phyloP scores from a whole-genome alignment of 257 asterid genomes.

The Solanum dulcamara region DNA sequence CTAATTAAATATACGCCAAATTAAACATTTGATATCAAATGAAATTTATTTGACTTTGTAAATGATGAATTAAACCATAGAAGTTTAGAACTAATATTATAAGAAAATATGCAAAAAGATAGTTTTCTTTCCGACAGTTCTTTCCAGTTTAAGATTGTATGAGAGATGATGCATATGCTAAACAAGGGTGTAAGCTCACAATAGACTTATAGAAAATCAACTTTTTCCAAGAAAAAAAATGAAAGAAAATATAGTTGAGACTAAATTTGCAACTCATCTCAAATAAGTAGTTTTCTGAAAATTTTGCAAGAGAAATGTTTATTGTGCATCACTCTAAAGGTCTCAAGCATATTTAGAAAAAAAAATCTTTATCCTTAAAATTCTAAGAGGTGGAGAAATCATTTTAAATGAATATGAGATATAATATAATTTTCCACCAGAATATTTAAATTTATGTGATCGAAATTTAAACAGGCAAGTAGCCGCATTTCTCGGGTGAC shows the following conservation, averaged over 20 bases:
- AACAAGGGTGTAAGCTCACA: neutral
- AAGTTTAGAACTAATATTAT: neutral
- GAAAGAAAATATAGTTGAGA: neutral
- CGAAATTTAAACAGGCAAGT: slow-evolving; percentile 18
- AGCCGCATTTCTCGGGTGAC: slow-evolving; percentile 46
- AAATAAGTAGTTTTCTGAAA: no score
- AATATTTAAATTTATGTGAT: neutral
- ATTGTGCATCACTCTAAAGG: neutral
- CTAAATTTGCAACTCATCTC: neutral
- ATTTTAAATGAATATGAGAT: slow-evolving; percentile 14
- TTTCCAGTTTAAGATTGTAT: neutral
- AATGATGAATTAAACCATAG: neutral
- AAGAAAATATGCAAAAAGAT: neutral
- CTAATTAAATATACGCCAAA: no score
- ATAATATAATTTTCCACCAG: neutral
- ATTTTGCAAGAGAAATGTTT: neutral
- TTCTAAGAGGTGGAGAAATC: slow-evolving; percentile 14
- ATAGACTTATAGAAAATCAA: neutral
- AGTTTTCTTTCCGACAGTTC: neutral
- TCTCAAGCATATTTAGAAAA: neutral
- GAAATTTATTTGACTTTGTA: neutral
- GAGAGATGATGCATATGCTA: neutral
- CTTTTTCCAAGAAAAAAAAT: neutral
- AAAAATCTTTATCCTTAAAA: neutral
- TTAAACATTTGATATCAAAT: neutral